Conservation (phyloP, 371 early-diverging fungal species). For the Mucor plumbeus region DNA sequence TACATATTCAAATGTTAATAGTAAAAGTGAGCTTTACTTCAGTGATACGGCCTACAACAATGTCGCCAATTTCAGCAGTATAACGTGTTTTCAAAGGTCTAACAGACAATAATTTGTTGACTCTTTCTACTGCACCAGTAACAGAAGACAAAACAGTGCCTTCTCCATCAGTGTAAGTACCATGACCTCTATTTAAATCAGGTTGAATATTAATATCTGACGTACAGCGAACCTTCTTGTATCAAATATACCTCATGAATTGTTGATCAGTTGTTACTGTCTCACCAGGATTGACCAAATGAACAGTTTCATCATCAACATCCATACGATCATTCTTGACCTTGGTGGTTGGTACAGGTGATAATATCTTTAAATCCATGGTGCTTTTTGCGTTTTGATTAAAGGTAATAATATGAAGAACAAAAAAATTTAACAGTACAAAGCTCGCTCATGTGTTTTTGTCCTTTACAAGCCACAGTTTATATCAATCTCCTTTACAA, state of each 20-base stretch:
- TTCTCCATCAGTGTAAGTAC: slow-evolving; percentile 82
- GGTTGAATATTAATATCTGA: neutral
- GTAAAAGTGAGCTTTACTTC: slow-evolving; percentile 65
- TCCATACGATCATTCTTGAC: slow-evolving; percentile 46
- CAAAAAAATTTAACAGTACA: neutral
- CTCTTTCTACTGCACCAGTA: slow-evolving; percentile 91
- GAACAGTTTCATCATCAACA: slow-evolving; percentile 43
- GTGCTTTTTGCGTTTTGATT: neutral
- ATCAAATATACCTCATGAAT: slow-evolving; percentile 74
- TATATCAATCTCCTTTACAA: neutral
- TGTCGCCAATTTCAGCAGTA: slow-evolving; percentile 97
- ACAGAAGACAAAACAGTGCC: slow-evolving; percentile 79
- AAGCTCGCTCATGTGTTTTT: neutral
- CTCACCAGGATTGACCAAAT: slow-evolving; percentile 90
- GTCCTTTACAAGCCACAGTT: slow-evolving; percentile 1
- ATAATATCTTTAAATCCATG: slow-evolving; percentile 42
- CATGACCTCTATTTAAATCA: slow-evolving; percentile 85
- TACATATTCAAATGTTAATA: neutral
- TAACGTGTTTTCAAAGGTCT: slow-evolving; percentile 89
- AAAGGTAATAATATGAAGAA: slow-evolving; percentile 3
- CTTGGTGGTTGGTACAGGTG: slow-evolving; percentile 43
- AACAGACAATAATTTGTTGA: slow-evolving; percentile 96
- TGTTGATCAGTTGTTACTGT: slow-evolving; percentile 81
- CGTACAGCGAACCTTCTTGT: neutral
- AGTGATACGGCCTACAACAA: slow-evolving; percentile 96